Evolutionary conservation across 306 rosid genomes (phyloP), one percentile per base, ranked within the genome.

Genomic region (Phaseolus lunatus): DNA sequence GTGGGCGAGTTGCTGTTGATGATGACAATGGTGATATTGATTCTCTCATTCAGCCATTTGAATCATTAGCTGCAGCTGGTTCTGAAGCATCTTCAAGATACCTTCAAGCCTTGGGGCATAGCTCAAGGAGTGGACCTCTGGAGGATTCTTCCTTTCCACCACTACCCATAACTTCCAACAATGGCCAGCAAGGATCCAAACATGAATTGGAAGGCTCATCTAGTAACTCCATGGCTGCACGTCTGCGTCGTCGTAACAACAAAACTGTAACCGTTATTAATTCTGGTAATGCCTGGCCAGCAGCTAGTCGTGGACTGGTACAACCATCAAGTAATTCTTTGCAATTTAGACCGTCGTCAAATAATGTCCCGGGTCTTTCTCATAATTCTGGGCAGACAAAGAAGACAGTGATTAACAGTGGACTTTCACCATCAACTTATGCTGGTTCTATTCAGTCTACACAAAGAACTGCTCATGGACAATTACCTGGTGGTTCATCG

Each of bases 81-180:
- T 75, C 88, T 26, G 97, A 95, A 77, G 19, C 80, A 76, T 41
- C 98, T 59, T 54, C 92, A 59, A 86, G 97, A 74, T 95, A 95
- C 83, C 97, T 78, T 73, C 98, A 92, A 82, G 99, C 99, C 50
- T 84, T 95, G 84, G 97, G 99, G 20, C 88, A 84, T 3, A 70
- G 66, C 73, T 81, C 96, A 62, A 75, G 80, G 61, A 84, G 31
- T 73, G 79, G 83, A 18, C 75, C 84, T 52, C 71, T 92, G 83
- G 90, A 7, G 72, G 92, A 86, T 75, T 89, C 98, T 77, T 87
- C 90, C 75, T 95, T 95, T 86, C 99, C 99, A 64, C 97, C 99
- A 5, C 97, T 95, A 13, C 78, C 88, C 44, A 77, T 73, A 37
- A 81, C 81, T 77, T 76, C 96, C 53, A 80, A 83, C 59, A 89